phyloP scores from a whole-genome alignment of 2,329 filamentous ascomycete genomes.

The Hymenoscyphus fraxineus region DNA sequence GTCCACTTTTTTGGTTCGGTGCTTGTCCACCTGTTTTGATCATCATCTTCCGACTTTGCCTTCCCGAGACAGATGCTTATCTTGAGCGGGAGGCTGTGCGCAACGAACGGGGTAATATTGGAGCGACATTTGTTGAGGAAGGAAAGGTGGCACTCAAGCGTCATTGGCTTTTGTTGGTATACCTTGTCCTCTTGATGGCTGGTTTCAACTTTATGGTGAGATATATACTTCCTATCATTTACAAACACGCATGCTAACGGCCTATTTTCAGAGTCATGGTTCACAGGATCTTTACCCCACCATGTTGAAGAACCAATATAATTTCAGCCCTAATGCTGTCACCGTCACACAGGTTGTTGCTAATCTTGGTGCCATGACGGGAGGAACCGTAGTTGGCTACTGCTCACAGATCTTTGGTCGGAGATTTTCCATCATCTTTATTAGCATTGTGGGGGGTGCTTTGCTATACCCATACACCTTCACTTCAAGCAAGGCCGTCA shows the following conservation, averaged over 20 bases:
- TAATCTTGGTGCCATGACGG: slow-evolving; percentile 65
- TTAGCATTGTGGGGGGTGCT: slow-evolving; percentile 43
- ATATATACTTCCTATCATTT: slow-evolving; percentile 48
- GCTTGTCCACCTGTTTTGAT: slow-evolving; percentile 76
- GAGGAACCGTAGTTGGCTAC: slow-evolving; percentile 63
- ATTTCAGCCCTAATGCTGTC: slow-evolving; percentile 40
- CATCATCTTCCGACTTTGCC: slow-evolving; percentile 71
- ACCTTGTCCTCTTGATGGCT: slow-evolving; percentile 82
- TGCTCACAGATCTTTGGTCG: slow-evolving; percentile 65
- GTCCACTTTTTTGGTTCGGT: slow-evolving; percentile 86
- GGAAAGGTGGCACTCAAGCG: slow-evolving; percentile 73
- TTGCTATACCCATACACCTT: slow-evolving; percentile 77
- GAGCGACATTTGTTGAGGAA: slow-evolving; percentile 67
- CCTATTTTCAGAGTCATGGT: slow-evolving; percentile 33
- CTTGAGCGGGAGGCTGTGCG: slow-evolving; percentile 62
- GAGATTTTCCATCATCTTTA: slow-evolving; percentile 62
- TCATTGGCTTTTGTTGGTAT: slow-evolving; percentile 77
- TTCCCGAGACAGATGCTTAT: slow-evolving; percentile 77
- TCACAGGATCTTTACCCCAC: slow-evolving; percentile 55
- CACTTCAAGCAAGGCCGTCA: slow-evolving; percentile 56
- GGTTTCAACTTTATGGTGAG: slow-evolving; percentile 90
- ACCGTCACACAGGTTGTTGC: slow-evolving; percentile 70
- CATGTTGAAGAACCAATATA: slow-evolving; percentile 55
- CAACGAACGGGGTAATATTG: slow-evolving; percentile 54
- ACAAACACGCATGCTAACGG: slow-evolving; percentile 23